phyloP scores from a whole-genome alignment of 495 filamentous ascomycete species.

The Thozetella sp. region DNA sequence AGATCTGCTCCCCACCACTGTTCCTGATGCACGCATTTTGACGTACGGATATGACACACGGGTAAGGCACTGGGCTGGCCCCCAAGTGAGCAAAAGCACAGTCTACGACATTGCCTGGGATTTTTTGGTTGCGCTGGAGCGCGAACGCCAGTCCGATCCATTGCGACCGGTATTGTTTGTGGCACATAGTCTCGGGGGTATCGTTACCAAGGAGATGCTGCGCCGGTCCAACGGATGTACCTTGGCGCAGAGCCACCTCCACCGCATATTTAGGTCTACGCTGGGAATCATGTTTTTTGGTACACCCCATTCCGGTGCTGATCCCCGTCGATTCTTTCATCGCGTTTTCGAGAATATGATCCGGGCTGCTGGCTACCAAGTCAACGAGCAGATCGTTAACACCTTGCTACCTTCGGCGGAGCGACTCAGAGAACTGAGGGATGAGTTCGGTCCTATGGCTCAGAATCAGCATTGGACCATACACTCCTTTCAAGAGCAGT shows the following conservation, averaged over 20 bases:
- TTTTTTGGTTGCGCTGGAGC: conserved; percentile 12
- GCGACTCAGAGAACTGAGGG: background rate
- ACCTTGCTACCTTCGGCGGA: background rate
- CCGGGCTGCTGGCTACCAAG: background rate
- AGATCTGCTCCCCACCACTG: background rate
- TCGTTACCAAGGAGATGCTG: conserved; percentile 34
- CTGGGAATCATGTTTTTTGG: conserved; percentile 30
- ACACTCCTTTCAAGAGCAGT: background rate
- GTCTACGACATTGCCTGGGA: conserved; percentile 13
- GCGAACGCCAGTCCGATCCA: conserved; percentile 1
- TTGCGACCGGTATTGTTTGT: conserved; percentile 30
- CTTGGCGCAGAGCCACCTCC: conserved; percentile 10
- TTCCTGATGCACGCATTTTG: conserved; percentile 17
- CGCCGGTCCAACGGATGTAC: background rate
- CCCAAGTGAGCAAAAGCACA: conserved; percentile 4
- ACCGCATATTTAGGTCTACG: conserved; percentile 11
- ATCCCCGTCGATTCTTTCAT: background rate
- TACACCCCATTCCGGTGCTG: conserved; percentile 19
- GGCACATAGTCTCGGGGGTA: conserved; percentile 39
- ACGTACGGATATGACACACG: conserved; percentile 22
- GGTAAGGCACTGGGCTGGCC: conserved; percentile 5
- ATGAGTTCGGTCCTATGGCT: background rate
- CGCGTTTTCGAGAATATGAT: background rate
- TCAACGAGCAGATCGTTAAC: background rate
- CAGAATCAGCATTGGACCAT: background rate